phyloP scores from a whole-genome alignment of 192 early-diverging fungal species.

The Linnemannia hyalina region DNA sequence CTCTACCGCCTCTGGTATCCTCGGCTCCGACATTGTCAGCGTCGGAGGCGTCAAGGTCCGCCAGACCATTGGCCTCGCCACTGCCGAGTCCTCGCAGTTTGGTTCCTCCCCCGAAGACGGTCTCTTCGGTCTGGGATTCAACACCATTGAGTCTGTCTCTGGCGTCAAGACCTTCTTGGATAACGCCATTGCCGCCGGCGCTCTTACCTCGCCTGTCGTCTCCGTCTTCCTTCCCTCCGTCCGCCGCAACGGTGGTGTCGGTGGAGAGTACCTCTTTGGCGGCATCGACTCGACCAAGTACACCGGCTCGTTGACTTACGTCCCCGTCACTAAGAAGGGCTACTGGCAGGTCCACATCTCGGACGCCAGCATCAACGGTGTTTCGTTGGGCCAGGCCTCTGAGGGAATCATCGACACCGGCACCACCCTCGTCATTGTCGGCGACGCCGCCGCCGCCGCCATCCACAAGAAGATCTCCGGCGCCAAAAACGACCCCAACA shows the following conservation, averaged over 20 bases:
- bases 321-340: constrained; percentile 62
- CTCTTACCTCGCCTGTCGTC: constrained; percentile 68
- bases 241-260: constrained; percentile 57
- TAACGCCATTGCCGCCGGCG: constrained; percentile 65
- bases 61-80: constrained; percentile 73
- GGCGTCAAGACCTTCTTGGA: constrained; percentile 64
- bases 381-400: constrained; percentile 29
- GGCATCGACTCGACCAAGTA: constrained; percentile 62
- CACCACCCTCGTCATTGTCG: constrained; percentile 72
- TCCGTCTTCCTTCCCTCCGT: constrained; percentile 69
- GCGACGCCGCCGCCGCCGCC: constrained; percentile 60
- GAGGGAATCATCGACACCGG: constrained; percentile 73
- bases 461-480: constrained; percentile 54
- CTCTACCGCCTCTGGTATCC: constrained; percentile 59
- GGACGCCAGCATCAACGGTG: constrained; percentile 49
- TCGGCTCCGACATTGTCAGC: constrained; percentile 65
- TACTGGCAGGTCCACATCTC: constrained; percentile 70
- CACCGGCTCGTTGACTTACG: constrained; percentile 63
- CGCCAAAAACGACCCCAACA: constrained; percentile 5
- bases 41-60: constrained; percentile 70
- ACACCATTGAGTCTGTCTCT: constrained; percentile 50
- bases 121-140: constrained; percentile 73
- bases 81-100: constrained; percentile 66
- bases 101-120: constrained; percentile 69
- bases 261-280: constrained; percentile 67